Evolutionary conservation across 164 flowering plant species (phyloP), one percentile per base, ranked within the genome.

Genomic region (Brasenia schreberi): DNA sequence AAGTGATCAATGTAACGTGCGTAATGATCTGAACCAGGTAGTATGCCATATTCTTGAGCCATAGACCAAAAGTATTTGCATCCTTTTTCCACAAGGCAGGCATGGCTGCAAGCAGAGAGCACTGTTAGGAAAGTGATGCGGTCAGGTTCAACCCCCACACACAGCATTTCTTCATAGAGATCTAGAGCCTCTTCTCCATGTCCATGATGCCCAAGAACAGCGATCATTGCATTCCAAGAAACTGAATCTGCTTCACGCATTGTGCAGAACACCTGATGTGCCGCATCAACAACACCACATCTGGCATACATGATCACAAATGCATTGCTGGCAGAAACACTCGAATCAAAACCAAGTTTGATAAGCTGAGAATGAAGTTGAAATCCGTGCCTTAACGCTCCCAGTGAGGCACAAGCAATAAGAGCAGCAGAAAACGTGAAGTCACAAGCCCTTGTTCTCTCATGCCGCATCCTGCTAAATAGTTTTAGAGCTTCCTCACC

Each of bases 91-190:
- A 88, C 86, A 59, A 90, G 65, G 65, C 97, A 94, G 0, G 87
- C 81, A 70, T 89, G 90, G 73, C 88, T 86, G 71, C 97, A 91
- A 14, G 97, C 88, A 65, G 92, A 79, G 53, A 91, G 82, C 71
- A 91, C 69, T 6, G 88, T 87, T 52, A 88, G 87, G 69, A 85
- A 91, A 5, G 88, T 83, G 61, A 85, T 82, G 27, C 88, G 77
- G 62, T 87, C 91, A 19, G 96, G 97, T 66, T 68, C 59, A 62
- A 87, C 79, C 17, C 71, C 75, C 71, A 81, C 91, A 61, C 65
- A 43, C 68, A 88, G 63, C 97, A 90, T 90, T 68, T 67, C 66
- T 18, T 87, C 83, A 58, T 74, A 90, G 53, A 85, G 84, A 42
- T 80, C 73, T 2, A 87, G 65, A 5, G 93, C 96, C 73, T 78